Base-by-base conservation (phyloP, 1,284 basidiomycete genomes). In the Taiwanofungus camphoratus region DNA sequence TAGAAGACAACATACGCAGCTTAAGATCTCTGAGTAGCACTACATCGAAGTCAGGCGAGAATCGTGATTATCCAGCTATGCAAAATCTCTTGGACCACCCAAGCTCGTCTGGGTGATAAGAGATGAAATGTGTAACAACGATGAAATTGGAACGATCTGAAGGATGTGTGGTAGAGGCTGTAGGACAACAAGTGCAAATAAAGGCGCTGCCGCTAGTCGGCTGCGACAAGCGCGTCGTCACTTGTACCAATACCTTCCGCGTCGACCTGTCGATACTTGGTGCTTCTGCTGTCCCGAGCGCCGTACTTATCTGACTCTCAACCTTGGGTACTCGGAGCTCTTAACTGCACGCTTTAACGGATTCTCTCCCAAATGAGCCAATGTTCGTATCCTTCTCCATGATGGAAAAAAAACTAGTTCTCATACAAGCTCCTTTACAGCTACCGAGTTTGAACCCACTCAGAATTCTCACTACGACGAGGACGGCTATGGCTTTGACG, bases 391-490 rank as follows among this genome's bases (percentile, higher is more conserved):
- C 8, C n/a, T 29, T 29, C n/a, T 29, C 26, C n/a, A n/a, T n/a
- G n/a, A n/a, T n/a, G n/a, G n/a, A n/a, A n/a, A 36, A 18, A 34
- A 34, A 8, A 3, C 2, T n/a, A n/a, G n/a, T 12, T 26, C 2
- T 6, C 23, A 16, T 13, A 22, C 30, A 26, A 15, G 26, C 26
- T 36, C 11, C 15, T 20, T 29, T 12, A 9, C 18, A 46, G 52
- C 49, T 29, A 42, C 49, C 49, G 58, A 59, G 22, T 51, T 62
- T 38, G 54, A 63, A 22, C 55, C 68, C 20, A 57, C 67, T 11
- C 76, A 79, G 65, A 71, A 74, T 47, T 62, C 71, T 2, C 75
- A 74, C 45, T 79, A 78, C 49, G 79, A 81, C 52, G 78, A 84
- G 41, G 65, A 72, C 13, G 72, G 65, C 41, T 77, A 74, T 56